Percentiles rank a stretch among this genome's conserved stretches.
Evolutionary conservation across 1,139 yeast genomes (phyloP).

Genomic region (Hanseniaspora gamundiae): DNA sequence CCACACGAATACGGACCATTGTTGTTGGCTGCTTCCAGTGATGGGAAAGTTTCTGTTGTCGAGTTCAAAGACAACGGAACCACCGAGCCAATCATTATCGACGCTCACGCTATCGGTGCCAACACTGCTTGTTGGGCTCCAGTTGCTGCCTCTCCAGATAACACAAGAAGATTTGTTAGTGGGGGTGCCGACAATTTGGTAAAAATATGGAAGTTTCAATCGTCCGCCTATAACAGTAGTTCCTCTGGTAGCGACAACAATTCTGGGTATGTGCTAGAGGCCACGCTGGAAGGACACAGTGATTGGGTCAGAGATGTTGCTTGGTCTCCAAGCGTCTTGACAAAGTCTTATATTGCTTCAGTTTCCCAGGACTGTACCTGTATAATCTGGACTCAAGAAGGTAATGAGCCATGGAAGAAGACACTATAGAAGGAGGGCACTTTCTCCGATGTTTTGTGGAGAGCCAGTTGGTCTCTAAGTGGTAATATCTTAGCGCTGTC

Average conservation of each 20-base stretch:
- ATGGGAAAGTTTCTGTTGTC: slow-evolving; percentile 81
- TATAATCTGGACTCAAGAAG: slow-evolving; percentile 82
- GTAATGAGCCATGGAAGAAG: slow-evolving; percentile 62
- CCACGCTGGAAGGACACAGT: slow-evolving; percentile 73
- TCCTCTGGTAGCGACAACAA: slow-evolving; percentile 26
- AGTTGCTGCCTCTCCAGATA: slow-evolving; percentile 28
- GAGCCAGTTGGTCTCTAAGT: slow-evolving; percentile 93
- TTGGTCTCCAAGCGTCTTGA: slow-evolving; percentile 88
- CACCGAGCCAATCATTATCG: slow-evolving; percentile 38
- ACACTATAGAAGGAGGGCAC: slow-evolving; percentile 61
- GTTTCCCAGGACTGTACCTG: slow-evolving; percentile 97
- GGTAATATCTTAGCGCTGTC: slow-evolving; percentile 93
- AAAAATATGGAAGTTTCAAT: slow-evolving; percentile 73
- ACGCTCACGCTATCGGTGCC: slow-evolving; percentile 87
- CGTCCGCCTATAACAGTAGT: background rate
- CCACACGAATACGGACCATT: slow-evolving; percentile 96
- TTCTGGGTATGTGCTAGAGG: slow-evolving; percentile 58
- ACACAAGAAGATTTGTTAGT: slow-evolving; percentile 61
- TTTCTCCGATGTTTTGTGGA: slow-evolving; percentile 96
- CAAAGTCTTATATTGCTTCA: slow-evolving; percentile 88
- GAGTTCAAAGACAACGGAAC: slow-evolving; percentile 82
- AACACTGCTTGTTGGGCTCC: slow-evolving; percentile 98
- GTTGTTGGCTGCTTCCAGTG: slow-evolving; percentile 82
- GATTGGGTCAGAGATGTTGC: slow-evolving; percentile 99
- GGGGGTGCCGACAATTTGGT: slow-evolving; percentile 94